These are phyloP conservation scores for Diaporthe citrichinensis DNA, from an alignment of 2,329 filamentous ascomycete genomes.

Conservation along the genomic window DNA sequence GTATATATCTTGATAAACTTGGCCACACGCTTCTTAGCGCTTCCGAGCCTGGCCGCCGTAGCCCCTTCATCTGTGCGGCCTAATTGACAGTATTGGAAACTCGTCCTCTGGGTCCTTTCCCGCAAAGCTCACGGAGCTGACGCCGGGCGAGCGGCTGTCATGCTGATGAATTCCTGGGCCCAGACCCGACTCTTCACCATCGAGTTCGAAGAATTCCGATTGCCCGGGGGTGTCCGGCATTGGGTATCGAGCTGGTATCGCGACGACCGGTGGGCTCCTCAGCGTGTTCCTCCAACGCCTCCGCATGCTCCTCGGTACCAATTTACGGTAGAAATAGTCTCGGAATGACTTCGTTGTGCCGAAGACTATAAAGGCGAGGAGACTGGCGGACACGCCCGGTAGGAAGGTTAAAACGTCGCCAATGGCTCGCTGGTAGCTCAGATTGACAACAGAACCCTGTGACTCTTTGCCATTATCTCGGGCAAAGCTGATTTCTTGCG, in stretches of 20 bases:
- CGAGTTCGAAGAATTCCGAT: constrained; percentile 33
- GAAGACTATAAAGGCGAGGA: constrained; percentile 57
- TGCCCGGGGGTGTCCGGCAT: constrained; percentile 19
- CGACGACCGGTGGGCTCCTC: neutral
- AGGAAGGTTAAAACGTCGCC: constrained; percentile 53
- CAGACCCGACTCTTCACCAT: constrained; percentile 21
- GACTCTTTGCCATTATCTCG: constrained; percentile 48
- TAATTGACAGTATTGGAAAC: constrained; percentile 14
- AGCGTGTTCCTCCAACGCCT: constrained; percentile 23
- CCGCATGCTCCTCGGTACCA: constrained; percentile 43
- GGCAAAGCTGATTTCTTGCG: constrained; percentile 53
- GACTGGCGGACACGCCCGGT: constrained; percentile 54
- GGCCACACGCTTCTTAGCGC: neutral
- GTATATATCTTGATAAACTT: neutral
- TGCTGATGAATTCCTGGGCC: neutral
- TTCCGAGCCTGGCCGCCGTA: neutral
- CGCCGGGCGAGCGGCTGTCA: constrained; percentile 10
- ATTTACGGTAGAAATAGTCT: constrained; percentile 46
- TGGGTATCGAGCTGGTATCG: neutral
- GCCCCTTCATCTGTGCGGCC: constrained; percentile 9
- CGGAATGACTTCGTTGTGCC: constrained; percentile 56
- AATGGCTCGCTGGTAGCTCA: constrained; percentile 50
- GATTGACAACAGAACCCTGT: constrained; percentile 49
- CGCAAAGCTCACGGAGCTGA: neutral
- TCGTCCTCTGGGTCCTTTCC: constrained; percentile 23